A percentile compares a stretch with the other conserved stretches of the same genome.
These are phyloP conservation scores for Onygenales sp. DNA, from an alignment of 2,329 filamentous ascomycete species.

Conservation along the genomic window DNA sequence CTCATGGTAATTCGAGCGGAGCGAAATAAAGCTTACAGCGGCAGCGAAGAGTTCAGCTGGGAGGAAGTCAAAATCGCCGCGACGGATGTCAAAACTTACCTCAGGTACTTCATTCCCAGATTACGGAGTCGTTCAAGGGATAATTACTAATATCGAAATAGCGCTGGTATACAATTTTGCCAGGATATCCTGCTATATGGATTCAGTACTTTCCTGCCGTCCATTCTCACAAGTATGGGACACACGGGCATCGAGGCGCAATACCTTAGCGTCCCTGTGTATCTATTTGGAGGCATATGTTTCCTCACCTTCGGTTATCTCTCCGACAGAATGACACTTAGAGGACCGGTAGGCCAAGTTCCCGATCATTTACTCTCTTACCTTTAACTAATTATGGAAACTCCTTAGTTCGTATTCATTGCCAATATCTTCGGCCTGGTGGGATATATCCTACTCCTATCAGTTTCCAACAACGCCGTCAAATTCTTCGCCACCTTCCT, in stretches of 20 bases:
- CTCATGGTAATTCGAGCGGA: slow-evolving; percentile 42
- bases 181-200: slow-evolving; percentile 46
- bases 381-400: slow-evolving; percentile 5
- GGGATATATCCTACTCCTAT: slow-evolving; percentile 42
- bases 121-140: not conserved
- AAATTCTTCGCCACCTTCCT: slow-evolving; percentile 44
- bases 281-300: slow-evolving; percentile 38
- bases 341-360: slow-evolving; percentile 17
- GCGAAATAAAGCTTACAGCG: slow-evolving; percentile 40
- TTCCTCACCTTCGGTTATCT: slow-evolving; percentile 38
- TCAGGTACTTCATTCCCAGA: slow-evolving; percentile 21
- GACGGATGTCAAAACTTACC: slow-evolving; percentile 43
- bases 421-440: slow-evolving; percentile 37
- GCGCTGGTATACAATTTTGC: slow-evolving; percentile 42
- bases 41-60: slow-evolving; percentile 42
- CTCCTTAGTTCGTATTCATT: slow-evolving; percentile 23
- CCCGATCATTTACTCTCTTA: not conserved
- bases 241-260: slow-evolving; percentile 44
- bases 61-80: slow-evolving; percentile 40
- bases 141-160: not conserved
- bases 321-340: slow-evolving; percentile 35
- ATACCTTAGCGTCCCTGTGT: slow-evolving; percentile 49
- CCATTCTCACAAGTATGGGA: slow-evolving; percentile 45
- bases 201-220: slow-evolving; percentile 50
- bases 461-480: slow-evolving; percentile 40